A percentile compares a stretch with the other conserved stretches of the same genome.
phyloP scores from a whole-genome alignment of 768 basidiomycete genomes.

The Rhodotorula sphaerocarpa region DNA sequence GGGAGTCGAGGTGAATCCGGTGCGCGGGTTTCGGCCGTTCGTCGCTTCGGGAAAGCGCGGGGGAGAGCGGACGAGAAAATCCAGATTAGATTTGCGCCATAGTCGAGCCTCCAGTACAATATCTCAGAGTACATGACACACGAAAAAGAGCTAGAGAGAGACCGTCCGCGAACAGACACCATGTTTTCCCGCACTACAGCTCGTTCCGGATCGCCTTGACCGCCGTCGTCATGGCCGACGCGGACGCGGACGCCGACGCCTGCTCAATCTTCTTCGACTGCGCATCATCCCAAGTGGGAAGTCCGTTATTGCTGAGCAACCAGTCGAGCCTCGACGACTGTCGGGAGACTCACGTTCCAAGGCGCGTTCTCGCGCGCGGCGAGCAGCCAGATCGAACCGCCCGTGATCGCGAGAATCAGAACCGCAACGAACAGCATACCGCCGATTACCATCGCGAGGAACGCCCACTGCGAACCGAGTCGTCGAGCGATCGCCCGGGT shows the following conservation, averaged over 20 bases:
- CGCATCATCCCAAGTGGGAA: neutral
- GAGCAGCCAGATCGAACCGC: slow-evolving; percentile 13
- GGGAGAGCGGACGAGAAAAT: no score
- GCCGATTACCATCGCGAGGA: slow-evolving; percentile 21
- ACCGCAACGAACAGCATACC: slow-evolving; percentile 8
- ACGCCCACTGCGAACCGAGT: slow-evolving; percentile 13
- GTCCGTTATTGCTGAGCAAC: neutral
- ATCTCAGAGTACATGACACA: no score
- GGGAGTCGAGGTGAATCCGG: no score
- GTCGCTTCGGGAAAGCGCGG: no score
- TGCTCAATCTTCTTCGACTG: neutral
- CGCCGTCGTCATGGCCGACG: neutral
- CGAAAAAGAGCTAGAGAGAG: no score
- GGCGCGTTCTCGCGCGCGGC: slow-evolving; percentile 17
- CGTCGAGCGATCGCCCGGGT: neutral
- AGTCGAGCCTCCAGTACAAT: no score
- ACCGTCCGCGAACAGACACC: no score
- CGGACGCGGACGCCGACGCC: neutral
- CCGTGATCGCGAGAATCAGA: slow-evolving; percentile 2
- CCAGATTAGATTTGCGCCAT: no score
- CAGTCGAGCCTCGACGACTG: neutral
- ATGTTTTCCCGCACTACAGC: slow-evolving; percentile 5
- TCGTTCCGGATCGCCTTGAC: neutral
- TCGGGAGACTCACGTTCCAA: neutral
- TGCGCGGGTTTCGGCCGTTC: no score